phyloP scores from a whole-genome alignment of 345 rosid species.

The Arabidopsis thaliana region TAIR10.1 NC_003074.8:15881001-15881500 shows the following conservation, averaged over 20 bases:
- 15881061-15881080: neutral
- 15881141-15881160: neutral
- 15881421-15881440: no score
- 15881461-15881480: no score
- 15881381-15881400: no score
- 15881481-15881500: no score
- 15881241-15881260: conserved; percentile 36
- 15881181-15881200: conserved; percentile 7
- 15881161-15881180: neutral
- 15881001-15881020: no score
- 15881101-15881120: neutral
- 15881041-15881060: neutral
- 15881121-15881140: conserved; percentile 8
- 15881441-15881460: no score
- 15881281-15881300: neutral
- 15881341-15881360: conserved; percentile 14
- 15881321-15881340: neutral
- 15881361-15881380: no score
- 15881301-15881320: neutral
- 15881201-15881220: neutral
- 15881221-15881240: conserved; percentile 13
- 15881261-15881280: conserved; percentile 17
- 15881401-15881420: no score
- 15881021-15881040: neutral
- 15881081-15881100: neutral